Percentiles rank a stretch among this genome's conserved stretches.
Conservation (phyloP, 441 rosid species). For the Pelargonium hybrid region DNA sequence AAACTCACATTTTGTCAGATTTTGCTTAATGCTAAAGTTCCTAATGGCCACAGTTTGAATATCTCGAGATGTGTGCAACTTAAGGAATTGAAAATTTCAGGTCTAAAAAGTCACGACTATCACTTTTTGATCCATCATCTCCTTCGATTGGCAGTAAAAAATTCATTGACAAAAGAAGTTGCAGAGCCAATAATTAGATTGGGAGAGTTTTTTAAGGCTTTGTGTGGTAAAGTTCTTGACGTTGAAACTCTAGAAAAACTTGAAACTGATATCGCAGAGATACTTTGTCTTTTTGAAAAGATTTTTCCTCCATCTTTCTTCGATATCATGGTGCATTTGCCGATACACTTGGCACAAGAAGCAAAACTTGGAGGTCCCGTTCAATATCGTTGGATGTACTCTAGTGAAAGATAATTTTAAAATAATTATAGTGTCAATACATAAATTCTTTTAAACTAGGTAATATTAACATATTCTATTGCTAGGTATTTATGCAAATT, state of each 20-base stretch:
- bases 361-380: slow-evolving; percentile 1
- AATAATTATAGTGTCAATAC: too few relatives aligned
- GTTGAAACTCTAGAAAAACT: neutral
- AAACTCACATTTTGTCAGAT: neutral
- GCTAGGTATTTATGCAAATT: neutral
- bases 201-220: neutral
- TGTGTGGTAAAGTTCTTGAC: neutral
- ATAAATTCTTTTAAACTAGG: too few relatives aligned
- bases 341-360: neutral
- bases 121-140: slow-evolving; percentile 9
- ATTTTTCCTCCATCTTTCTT: slow-evolving; percentile 7
- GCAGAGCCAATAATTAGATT: neutral
- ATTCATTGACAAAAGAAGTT: neutral
- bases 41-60: neutral
- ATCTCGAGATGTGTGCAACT: neutral
- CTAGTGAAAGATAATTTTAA: neutral
- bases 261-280: neutral
- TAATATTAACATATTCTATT: too few relatives aligned
- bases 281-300: neutral
- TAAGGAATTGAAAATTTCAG: neutral
- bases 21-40: neutral
- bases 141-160: neutral
- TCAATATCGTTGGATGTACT: slow-evolving; percentile 10
- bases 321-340: slow-evolving; percentile 10
- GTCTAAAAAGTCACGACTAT: slow-evolving; percentile 13